These are phyloP conservation scores for Trypanosoma platydactyli DNA, from an alignment of 208 protist genomes.

Conservation along the genomic window DNA sequence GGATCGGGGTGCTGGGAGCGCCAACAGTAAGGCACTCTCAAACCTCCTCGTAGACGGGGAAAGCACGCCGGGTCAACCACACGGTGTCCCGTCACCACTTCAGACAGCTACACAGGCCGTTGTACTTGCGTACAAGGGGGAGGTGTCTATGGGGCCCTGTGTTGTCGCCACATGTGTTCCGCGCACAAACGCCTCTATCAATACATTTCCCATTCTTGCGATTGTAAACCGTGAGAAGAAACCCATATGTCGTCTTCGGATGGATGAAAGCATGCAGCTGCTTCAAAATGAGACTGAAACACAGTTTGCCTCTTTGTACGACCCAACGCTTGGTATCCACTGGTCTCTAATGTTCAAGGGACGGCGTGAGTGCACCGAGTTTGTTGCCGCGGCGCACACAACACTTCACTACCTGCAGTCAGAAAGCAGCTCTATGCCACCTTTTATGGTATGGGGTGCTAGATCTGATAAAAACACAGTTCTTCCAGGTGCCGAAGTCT, in stretches of 20 bases:
- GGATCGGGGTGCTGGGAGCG: background rate
- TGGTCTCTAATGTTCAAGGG: conserved; percentile 40
- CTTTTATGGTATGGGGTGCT: conserved; percentile 27
- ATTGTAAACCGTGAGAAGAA: conserved; percentile 34
- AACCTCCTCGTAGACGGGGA: conserved; percentile 9
- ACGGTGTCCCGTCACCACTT: conserved; percentile 25
- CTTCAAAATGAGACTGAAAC: conserved; percentile 28
- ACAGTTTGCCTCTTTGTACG: conserved; percentile 43
- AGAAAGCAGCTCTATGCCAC: conserved; percentile 2
- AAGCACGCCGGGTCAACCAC: background rate
- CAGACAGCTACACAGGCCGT: conserved; percentile 46
- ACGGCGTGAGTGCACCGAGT: conserved; percentile 36
- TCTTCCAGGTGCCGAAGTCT: conserved; percentile 1
- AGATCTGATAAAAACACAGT: conserved; percentile 7
- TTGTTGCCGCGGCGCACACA: conserved; percentile 45
- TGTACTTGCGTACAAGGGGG: conserved; percentile 53
- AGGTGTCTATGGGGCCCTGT: conserved; percentile 41
- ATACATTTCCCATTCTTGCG: conserved; percentile 16
- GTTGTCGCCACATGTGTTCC: conserved; percentile 55
- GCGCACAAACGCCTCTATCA: conserved; percentile 15
- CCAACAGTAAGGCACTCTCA: conserved; percentile 1
- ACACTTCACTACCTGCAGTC: conserved; percentile 34
- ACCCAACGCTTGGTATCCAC: conserved; percentile 27
- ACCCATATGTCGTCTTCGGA: conserved; percentile 26
- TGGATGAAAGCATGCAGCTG: conserved; percentile 24